phyloP scores from a whole-genome alignment of 2,329 filamentous ascomycete genomes.

The Fusarium sp. region DNA sequence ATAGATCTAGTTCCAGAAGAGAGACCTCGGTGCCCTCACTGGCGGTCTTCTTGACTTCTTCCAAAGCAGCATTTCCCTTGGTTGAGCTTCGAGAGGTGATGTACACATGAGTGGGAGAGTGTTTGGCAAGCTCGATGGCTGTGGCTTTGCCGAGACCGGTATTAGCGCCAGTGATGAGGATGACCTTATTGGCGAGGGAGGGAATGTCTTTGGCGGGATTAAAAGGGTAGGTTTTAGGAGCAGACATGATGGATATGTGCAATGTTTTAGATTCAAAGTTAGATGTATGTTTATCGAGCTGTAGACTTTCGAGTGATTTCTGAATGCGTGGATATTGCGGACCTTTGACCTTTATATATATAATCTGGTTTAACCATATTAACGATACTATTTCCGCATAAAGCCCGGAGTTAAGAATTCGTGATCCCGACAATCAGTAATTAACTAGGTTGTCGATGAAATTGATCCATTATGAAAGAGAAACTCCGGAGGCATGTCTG shows the following conservation, averaged over 20 bases:
- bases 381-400: no score
- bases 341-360: no score
- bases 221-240: rapidly evolving
- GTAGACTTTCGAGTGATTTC: no score
- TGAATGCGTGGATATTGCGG: background rate
- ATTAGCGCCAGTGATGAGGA: background rate
- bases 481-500: no score
- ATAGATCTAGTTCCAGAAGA: background rate
- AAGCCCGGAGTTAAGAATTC: background rate
- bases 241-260: background rate
- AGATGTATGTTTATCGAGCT: rapidly evolving
- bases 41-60: rapidly evolving
- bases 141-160: conserved; percentile 3
- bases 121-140: background rate
- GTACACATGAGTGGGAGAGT: background rate
- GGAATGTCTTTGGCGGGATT: background rate
- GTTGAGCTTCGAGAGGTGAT: background rate
- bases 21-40: rapidly evolving
- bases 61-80: rapidly evolving
- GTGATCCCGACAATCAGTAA: background rate
- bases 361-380: no score
- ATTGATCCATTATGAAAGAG: rapidly evolving
- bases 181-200: background rate
- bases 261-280: background rate
- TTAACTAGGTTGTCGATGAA: no score